These are phyloP conservation scores for Paxillus ammoniavirescens DNA, from an alignment of 768 basidiomycete genomes.

Conservation along the genomic window DNA sequence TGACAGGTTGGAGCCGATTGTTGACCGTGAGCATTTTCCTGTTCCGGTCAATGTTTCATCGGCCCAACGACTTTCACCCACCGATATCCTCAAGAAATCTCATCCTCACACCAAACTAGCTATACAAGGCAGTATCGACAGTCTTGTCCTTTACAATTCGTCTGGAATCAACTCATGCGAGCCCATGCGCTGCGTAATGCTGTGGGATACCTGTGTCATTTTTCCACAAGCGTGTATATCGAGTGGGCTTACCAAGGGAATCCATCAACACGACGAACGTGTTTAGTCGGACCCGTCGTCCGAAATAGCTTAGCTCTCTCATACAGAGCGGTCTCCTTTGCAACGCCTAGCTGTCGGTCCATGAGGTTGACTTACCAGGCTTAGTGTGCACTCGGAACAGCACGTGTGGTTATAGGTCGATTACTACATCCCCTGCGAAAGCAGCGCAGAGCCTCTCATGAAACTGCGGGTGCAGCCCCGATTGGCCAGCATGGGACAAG, in stretches of 20 bases:
- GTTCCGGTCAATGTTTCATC: not conserved
- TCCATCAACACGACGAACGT: slow-evolving; percentile 12
- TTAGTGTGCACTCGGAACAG: not conserved
- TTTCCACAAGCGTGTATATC: slow-evolving; percentile 21
- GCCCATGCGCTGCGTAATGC: not conserved
- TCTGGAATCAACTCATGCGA: not conserved
- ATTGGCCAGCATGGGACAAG: not conserved
- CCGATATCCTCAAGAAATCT: not conserved
- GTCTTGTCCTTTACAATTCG: not conserved
- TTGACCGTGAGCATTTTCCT: not conserved
- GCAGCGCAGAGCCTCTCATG: slow-evolving; percentile 10
- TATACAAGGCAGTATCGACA: not conserved
- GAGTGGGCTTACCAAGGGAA: slow-evolving; percentile 5
- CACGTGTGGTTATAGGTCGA: not conserved
- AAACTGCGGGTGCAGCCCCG: not conserved
- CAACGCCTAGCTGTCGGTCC: not conserved
- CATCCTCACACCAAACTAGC: not conserved
- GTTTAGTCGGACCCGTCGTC: slow-evolving; percentile 6
- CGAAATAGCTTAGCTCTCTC: slow-evolving; percentile 15
- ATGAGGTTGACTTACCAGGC: not conserved
- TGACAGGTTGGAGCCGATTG: not conserved
- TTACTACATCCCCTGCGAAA: slow-evolving; percentile 10
- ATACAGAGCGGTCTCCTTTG: slow-evolving; percentile 3
- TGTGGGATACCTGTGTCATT: slow-evolving; percentile 6
- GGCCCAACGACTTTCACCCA: not conserved